Percentiles rank a stretch among this genome's conserved stretches.
These are phyloP conservation scores for Debaryomycetaceae sp. DNA, from an alignment of 1,139 yeast species.

Conservation along the genomic window DNA sequence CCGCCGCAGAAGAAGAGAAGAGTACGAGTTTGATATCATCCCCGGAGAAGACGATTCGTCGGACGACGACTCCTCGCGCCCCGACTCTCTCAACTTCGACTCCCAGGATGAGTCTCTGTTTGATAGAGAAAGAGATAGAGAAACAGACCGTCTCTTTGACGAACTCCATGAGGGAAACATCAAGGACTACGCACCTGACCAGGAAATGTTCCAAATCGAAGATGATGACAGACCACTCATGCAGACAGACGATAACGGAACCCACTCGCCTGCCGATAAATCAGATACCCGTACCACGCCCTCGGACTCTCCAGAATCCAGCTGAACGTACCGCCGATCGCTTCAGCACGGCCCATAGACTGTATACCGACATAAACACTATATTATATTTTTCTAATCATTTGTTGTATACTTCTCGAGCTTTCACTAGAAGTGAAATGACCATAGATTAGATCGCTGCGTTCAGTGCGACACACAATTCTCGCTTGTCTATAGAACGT, in stretches of 20 bases:
- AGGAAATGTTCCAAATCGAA: constrained; percentile 42
- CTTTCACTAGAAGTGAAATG: no score
- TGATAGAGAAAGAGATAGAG: constrained; percentile 23
- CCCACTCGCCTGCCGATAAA: constrained; percentile 1
- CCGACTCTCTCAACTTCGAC: constrained; percentile 19
- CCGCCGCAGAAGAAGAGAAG: constrained; percentile 65
- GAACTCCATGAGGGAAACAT: constrained; percentile 36
- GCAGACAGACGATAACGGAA: constrained; percentile 1
- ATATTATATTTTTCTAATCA: no score
- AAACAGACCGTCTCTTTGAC: constrained; percentile 39
- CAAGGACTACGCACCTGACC: constrained; percentile 32
- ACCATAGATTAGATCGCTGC: no score
- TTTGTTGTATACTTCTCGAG: no score
- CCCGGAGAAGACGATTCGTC: constrained; percentile 58
- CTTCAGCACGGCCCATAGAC: neutral
- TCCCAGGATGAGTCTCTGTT: constrained; percentile 14
- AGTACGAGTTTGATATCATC: constrained; percentile 76
- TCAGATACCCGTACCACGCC: neutral
- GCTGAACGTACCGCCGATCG: no score
- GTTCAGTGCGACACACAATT: no score
- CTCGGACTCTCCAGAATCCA: neutral
- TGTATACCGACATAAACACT: neutral
- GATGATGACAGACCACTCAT: constrained; percentile 25
- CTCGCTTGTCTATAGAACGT: no score
- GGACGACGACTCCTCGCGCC: constrained; percentile 9